Evolutionary conservation across 306 rosid species (phyloP), one percentile per base, ranked within the genome.

Genomic region (Luffa aegyptiaca): DNA sequence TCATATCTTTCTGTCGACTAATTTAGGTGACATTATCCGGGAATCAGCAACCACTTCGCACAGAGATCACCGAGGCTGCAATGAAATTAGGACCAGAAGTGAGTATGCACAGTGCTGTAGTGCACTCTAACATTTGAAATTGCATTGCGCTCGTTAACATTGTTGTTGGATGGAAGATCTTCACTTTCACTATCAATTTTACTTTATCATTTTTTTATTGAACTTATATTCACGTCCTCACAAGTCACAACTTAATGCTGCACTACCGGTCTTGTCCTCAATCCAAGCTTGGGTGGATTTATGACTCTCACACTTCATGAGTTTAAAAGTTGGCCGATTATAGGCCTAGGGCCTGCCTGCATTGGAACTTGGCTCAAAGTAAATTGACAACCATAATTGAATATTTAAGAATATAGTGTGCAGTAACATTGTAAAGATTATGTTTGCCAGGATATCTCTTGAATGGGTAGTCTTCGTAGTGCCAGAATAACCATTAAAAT

Each of bases 1-100:
- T 52, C 49, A 8, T 48, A 44, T 12, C 64, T 65, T 46, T 80
- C 79, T 82, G 75, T 82, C 58, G 41, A 55, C 21, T 56, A 79
- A 33, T 80, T 45, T 79, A 93, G 98, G 97, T 88, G 79, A 93
- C 98, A 9, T 83, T 93, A 56, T 88, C 95, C 26, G 98, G 98
- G 82, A 89, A 90, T 83, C 98, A 92, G 86, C 91, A 89, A 80
- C 97, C 97, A 53, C 83, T 93, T 10, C 88, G 91, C 39, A 89
- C 92, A n/a, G 90, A 88, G 86, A 91, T 93, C 72, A 88, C 94
- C 1, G 97, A 90, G 87, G 96, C 96, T 80, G 98, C 98, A 49
- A 89, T 92, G 96, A 90, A 92, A 84, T 85, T 93, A 84, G 97
- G 98, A 83, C 72, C 97, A 10, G 98, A 92, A 84, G 98, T 89